Evolutionary conservation across 2,329 filamentous ascomycete species (phyloP), one percentile per base, ranked within the genome.

Genomic region (Talaromyces sp.): DNA sequence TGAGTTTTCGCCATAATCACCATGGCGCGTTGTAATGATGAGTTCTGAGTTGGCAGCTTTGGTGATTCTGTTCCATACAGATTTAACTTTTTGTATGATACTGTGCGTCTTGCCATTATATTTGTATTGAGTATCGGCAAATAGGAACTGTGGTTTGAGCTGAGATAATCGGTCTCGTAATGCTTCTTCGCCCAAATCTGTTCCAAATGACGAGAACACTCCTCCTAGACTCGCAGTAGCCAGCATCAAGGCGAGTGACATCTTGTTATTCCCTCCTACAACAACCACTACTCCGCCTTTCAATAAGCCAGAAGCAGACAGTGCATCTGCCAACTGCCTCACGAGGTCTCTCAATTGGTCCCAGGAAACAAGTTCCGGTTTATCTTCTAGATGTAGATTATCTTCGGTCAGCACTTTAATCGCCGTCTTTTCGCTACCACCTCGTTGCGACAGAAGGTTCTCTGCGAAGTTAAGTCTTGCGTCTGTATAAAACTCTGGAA

Each of bases 31-130:
- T 47, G 43, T 47, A 22, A 16, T 37, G 11, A 60, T n/a, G 16
- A 60, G 41, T 22, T 60, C 58, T 60, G 58, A 41, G 27, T 60
- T 47, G 19, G 39, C 22, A n/a, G 58, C 24, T 39, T 35, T 60
- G 58, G 39, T 19, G 37, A 60, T 47, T 35, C 37, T 47, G 41
- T 60, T 16, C 58, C 58, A 60, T 35, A 60, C 41, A 27, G 58
- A 60, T 31, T 45, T 27, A 13, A 60, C 58, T 31, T 22, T 50
- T 27, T n/a, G 58, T 50, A 60, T 9, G 11, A 60, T 48, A 8
- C 16, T 48, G 33, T 60, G 58, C 1, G 9, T 50, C 31, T 60
- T 60, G n/a, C 43, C 58, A 10, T 62, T 62, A 54, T 62, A 41
- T 35, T 7, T 62, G 39, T 62, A 62, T 41, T 54, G 9, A 14